phyloP scores from a whole-genome alignment of 257 asterid genomes.

The Solanum appendiculatum region DNA sequence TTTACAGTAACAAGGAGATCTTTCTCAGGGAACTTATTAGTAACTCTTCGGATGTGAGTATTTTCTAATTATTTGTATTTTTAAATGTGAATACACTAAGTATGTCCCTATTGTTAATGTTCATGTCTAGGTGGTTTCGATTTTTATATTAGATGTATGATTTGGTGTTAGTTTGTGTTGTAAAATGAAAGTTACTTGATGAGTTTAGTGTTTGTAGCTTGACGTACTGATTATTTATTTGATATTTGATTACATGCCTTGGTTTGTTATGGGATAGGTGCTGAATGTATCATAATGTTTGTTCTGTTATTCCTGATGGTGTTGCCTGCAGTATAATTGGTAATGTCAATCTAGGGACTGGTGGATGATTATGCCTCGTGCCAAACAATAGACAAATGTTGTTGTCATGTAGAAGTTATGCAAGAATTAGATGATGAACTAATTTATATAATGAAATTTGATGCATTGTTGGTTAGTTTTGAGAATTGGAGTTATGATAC shows the following conservation, averaged over 20 bases:
- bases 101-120: neutral
- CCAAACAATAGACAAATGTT: too few relatives aligned
- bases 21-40: slow-evolving; percentile 63
- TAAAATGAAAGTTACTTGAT: neutral
- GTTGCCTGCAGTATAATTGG: neutral
- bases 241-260: neutral
- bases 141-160: neutral
- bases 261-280: neutral
- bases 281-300: neutral
- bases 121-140: neutral
- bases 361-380: neutral
- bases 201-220: neutral
- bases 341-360: neutral
- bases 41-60: slow-evolving; percentile 58
- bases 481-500: neutral
- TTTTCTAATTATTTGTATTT: neutral
- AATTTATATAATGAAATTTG: neutral
- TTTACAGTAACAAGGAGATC: slow-evolving; percentile 71
- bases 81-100: neutral
- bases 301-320: neutral
- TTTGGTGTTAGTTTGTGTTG: neutral
- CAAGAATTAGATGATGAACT: neutral
- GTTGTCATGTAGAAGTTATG: neutral
- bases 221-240: neutral
- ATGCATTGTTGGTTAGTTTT: neutral